A percentile compares a stretch with the other conserved stretches of the same genome.
Conservation (phyloP, 805 yeast genomes). For the Saccharomycopsis sp. region DNA sequence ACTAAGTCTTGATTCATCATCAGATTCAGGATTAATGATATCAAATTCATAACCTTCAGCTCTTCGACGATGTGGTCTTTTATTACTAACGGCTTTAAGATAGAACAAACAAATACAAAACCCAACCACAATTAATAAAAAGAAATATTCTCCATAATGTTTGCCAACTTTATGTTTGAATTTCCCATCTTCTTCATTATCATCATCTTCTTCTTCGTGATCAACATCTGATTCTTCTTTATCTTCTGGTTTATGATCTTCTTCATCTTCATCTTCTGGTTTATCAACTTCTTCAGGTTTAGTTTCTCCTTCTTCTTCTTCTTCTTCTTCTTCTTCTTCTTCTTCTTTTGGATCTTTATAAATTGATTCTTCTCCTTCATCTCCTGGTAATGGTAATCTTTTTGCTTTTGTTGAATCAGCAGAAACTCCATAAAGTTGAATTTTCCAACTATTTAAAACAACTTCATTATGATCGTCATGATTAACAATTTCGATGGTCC, state of each 20-base stretch:
- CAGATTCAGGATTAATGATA: constrained; percentile 55
- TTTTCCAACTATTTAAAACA: constrained; percentile 56
- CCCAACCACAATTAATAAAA: constrained; percentile 50
- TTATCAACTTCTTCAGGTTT: neutral
- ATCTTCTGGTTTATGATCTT: constrained; percentile 1
- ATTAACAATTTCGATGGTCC: constrained; percentile 63
- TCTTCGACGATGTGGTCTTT: constrained; percentile 40
- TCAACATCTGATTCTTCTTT: constrained; percentile 6
- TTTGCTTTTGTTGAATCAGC: constrained; percentile 54
- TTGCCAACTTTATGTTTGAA: constrained; percentile 28
- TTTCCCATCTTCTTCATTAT: constrained; percentile 29
- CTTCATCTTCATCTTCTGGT: neutral
- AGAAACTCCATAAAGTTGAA: constrained; percentile 75
- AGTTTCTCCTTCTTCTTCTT: constrained; percentile 1
- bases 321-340: constrained; percentile 11
- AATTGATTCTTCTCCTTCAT: constrained; percentile 19
- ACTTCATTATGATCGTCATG: constrained; percentile 26
- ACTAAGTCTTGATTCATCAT: constrained; percentile 22
- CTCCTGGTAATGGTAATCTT: constrained; percentile 37
- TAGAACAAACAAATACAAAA: constrained; percentile 36
- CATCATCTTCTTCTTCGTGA: constrained; percentile 17
- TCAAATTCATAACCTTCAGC: constrained; percentile 70
- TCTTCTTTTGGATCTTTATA: constrained; percentile 16
- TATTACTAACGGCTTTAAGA: constrained; percentile 33
- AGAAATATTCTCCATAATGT: constrained; percentile 52